Conservation (phyloP, 2,329 filamentous ascomycete species). For the Fusarium xylarioides region DNA sequence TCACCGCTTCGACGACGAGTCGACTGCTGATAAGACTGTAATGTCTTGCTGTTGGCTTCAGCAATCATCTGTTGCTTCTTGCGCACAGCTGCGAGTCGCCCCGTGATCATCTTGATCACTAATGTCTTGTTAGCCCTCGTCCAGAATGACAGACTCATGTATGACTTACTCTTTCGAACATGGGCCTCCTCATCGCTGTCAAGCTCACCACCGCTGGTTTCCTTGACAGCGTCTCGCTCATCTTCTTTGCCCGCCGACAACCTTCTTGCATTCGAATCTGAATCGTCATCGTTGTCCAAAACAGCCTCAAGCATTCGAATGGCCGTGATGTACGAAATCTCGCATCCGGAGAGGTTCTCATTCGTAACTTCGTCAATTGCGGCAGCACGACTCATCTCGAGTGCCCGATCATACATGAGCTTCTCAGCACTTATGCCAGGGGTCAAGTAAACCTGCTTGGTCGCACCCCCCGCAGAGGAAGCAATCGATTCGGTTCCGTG, state of each 20-base stretch:
- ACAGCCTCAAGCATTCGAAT: constrained; percentile 96
- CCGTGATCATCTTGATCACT: constrained; percentile 72
- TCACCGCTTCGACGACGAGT: constrained; percentile 64
- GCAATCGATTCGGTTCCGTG: constrained; percentile 68
- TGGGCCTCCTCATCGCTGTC: constrained; percentile 77
- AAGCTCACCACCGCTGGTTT: constrained; percentile 56
- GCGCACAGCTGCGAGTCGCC: constrained; percentile 63
- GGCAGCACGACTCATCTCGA: constrained; percentile 95
- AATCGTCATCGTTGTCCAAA: constrained; percentile 80
- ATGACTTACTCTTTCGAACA: constrained; percentile 73
- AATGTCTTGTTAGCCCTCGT: constrained; percentile 34
- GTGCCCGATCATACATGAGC: constrained; percentile 95
- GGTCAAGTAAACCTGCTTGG: constrained; percentile 84
- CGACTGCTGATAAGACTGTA: constrained; percentile 54
- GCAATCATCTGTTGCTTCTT: constrained; percentile 71
- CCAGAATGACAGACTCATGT: background rate
- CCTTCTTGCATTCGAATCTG: constrained; percentile 39
- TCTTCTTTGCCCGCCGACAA: constrained; percentile 52
- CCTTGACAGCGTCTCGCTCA: constrained; percentile 50
- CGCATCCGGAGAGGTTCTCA: constrained; percentile 85
- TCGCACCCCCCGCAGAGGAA: constrained; percentile 68
- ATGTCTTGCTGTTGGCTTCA: constrained; percentile 61
- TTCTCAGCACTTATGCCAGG: constrained; percentile 94
- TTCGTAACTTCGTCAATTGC: constrained; percentile 96
- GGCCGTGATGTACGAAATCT: constrained; percentile 91